Conservation (phyloP, 1,284 basidiomycete species). For the Cutaneotrichosporon arboriforme region DNA sequence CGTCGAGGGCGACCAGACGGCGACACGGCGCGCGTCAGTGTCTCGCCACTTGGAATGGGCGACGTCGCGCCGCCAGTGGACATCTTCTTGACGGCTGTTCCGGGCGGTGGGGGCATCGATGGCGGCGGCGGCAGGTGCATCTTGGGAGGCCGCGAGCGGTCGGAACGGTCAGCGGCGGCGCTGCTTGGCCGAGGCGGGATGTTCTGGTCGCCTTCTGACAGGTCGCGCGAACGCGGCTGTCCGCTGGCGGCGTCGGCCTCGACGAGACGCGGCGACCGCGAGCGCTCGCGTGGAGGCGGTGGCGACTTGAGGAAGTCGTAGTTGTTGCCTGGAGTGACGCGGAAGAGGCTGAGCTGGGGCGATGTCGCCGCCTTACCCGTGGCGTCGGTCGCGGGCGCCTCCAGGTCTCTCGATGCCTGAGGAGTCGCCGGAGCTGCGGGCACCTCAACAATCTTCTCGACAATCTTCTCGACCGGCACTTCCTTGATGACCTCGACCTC, state of each 20-base stretch:
- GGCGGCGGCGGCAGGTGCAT: conserved; percentile 82
- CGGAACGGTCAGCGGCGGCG: conserved; percentile 47
- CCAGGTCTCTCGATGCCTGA: conserved; percentile 30
- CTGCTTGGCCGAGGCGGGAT: conserved; percentile 7
- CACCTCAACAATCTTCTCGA: conserved; percentile 33
- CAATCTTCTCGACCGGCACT: conserved; percentile 40
- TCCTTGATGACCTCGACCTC: conserved; percentile 41
- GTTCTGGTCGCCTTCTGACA: conserved; percentile 27
- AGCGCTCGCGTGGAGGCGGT: conserved; percentile 20
- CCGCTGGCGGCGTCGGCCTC: conserved; percentile 19
- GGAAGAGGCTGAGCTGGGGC: conserved; percentile 44
- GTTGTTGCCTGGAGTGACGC: conserved; percentile 38
- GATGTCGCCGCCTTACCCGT: background rate
- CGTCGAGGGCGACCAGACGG: conserved; percentile 46
- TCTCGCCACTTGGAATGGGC: conserved; percentile 79
- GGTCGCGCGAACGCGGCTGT: conserved; percentile 23
- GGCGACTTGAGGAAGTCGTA: conserved; percentile 49
- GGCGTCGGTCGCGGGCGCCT: conserved; percentile 7
- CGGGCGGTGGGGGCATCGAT: conserved; percentile 66
- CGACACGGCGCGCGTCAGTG: conserved; percentile 77
- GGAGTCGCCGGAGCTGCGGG: conserved; percentile 14
- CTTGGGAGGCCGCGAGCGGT: conserved; percentile 73
- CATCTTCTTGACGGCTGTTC: conserved; percentile 40
- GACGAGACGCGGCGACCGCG: conserved; percentile 8
- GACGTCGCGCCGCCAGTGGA: conserved; percentile 65